Conservation (phyloP, 257 asterid genomes). For the Solanum chiquidenum region DNA sequence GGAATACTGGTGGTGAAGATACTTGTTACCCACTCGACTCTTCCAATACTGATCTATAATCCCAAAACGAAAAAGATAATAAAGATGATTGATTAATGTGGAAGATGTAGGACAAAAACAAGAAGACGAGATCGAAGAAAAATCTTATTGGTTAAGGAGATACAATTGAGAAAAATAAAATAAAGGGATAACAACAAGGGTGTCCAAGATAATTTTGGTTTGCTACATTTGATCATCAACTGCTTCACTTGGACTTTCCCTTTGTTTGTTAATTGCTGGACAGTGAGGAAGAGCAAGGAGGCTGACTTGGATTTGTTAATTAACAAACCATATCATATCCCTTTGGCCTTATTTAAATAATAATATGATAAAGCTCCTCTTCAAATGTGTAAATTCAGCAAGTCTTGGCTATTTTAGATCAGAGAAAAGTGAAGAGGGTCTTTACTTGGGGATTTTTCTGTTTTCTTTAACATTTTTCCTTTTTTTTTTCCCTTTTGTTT, state of each 20-base stretch:
- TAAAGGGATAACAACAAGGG: neutral
- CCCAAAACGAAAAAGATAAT: neutral
- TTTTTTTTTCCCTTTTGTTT: neutral
- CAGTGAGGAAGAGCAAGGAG: neutral
- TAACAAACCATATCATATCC: neutral
- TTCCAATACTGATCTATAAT: slow-evolving; percentile 13
- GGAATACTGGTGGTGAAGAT: slow-evolving; percentile 96
- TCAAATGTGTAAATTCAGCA: neutral
- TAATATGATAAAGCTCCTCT: neutral
- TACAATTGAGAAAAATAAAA: neutral
- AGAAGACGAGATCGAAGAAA: slow-evolving; percentile 6
- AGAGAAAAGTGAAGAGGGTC: neutral
- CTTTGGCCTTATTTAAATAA: neutral
- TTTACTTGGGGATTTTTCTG: neutral
- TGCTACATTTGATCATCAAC: neutral
- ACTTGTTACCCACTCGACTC: slow-evolving; percentile 77
- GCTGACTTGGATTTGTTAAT: neutral
- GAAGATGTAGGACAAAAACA: neutral
- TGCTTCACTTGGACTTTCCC: neutral
- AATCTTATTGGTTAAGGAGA: slow-evolving; percentile 3
- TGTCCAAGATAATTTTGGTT: neutral
- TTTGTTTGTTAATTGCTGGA: neutral
- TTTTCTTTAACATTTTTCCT: neutral
- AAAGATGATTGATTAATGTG: neutral
- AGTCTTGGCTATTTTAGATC: neutral